These are phyloP conservation scores for Herpetomonas tarakana DNA, from an alignment of 208 protist genomes.

Conservation along the genomic window DNA sequence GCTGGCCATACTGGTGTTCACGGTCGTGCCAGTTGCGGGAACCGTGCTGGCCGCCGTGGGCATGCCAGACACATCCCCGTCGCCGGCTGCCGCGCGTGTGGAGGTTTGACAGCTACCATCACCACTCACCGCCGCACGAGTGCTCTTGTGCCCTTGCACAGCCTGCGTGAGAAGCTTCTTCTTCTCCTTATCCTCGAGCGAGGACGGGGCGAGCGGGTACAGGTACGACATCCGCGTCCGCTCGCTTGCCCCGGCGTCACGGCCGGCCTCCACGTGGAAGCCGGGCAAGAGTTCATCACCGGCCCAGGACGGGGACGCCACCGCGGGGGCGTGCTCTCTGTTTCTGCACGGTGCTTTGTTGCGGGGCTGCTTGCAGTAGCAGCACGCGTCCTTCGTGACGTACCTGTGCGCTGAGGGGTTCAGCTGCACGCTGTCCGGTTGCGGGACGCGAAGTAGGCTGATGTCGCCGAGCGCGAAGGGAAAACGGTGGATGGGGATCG, in stretches of 20 bases:
- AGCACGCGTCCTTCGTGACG: constrained; percentile 35
- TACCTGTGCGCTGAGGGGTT: constrained; percentile 50
- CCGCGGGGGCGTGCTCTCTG: constrained; percentile 38
- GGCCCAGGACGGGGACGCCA: constrained; percentile 59
- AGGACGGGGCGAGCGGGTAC: constrained; percentile 35
- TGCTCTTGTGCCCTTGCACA: constrained; percentile 13
- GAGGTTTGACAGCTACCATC: too few species aligned
- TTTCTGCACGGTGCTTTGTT: constrained; percentile 28
- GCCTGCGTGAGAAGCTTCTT: constrained; percentile 31
- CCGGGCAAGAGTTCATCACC: constrained; percentile 53
- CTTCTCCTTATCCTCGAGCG: constrained; percentile 32
- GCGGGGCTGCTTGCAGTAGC: constrained; percentile 40
- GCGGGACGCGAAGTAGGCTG: constrained; percentile 43
- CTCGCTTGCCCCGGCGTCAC: background rate
- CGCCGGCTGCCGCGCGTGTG: too few species aligned
- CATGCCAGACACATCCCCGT: background rate
- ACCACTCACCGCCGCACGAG: too few species aligned
- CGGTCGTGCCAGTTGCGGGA: background rate
- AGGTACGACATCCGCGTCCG: constrained; percentile 47
- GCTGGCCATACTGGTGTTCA: constrained; percentile 5
- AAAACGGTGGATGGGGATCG: constrained; percentile 58
- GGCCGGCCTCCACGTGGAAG: constrained; percentile 9
- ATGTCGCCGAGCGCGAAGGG: constrained; percentile 68
- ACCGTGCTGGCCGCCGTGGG: background rate
- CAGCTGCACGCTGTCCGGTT: constrained; percentile 30